Evolutionary conservation across 1,284 basidiomycete genomes (phyloP).

Genomic region (Tilletiopsis washingtonensis): DNA sequence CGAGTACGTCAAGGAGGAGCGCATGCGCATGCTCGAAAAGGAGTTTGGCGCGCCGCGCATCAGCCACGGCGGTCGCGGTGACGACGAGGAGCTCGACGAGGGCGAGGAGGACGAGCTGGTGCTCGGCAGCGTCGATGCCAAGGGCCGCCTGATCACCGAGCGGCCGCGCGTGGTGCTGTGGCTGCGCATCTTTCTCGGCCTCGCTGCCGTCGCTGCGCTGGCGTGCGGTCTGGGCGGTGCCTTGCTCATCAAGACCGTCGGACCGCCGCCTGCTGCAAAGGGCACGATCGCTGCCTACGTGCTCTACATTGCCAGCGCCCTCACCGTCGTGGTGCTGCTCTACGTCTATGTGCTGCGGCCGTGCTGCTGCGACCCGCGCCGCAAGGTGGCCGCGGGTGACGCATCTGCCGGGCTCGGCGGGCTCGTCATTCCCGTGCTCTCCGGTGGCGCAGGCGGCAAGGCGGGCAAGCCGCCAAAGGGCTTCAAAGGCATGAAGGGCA

Average conservation of each 20-base stretch:
- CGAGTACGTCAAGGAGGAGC: conserved; percentile 31
- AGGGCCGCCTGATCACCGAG: conserved; percentile 17
- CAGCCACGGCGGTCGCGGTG: conserved; percentile 8
- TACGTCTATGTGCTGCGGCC: conserved; percentile 16
- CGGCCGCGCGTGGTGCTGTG: conserved; percentile 15
- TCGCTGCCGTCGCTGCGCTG: conserved; percentile 18
- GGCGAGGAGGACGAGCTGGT: conserved; percentile 12
- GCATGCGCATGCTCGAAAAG: conserved; percentile 36
- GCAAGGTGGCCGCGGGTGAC: conserved; percentile 2
- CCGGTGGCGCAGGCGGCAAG: conserved; percentile 7
- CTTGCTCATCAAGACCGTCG: conserved; percentile 15
- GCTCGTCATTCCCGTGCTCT: conserved; percentile 26
- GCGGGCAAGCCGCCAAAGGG: conserved; percentile 10
- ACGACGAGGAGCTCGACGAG: conserved; percentile 11
- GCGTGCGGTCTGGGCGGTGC: conserved; percentile 23
- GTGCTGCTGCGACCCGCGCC: conserved; percentile 17
- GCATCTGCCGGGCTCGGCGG: conserved; percentile 12
- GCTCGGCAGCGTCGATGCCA: conserved; percentile 17
- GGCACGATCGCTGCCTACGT: conserved; percentile 20
- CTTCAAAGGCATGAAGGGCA: conserved; percentile 15
- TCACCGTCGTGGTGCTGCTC: conserved; percentile 14
- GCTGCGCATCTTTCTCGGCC: conserved; percentile 11
- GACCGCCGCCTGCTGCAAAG: conserved; percentile 11
- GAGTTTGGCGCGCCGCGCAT: conserved; percentile 28
- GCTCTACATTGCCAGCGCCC: conserved; percentile 18